Evolutionary conservation across 225 moss, liverwort and hornwort species (phyloP).

Genomic region (Marchantia polymorpha): DNA sequence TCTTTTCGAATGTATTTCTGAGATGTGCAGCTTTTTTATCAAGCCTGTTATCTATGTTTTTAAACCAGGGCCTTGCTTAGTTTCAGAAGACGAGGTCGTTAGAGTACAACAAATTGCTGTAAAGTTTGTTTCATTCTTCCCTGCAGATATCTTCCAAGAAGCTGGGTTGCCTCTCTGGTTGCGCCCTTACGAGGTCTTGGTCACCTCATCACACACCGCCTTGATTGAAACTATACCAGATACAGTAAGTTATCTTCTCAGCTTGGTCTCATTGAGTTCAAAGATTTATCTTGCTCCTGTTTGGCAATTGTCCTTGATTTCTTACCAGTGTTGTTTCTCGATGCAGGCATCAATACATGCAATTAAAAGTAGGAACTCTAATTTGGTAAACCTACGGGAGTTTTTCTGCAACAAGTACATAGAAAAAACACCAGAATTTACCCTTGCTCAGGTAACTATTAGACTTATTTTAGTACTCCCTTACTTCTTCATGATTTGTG

Average conservation of each 20-base stretch:
- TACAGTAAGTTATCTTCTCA: constrained; percentile 52
- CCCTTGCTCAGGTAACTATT: constrained; percentile 73
- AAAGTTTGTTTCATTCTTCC: too few relatives aligned
- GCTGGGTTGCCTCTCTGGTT: constrained; percentile 97
- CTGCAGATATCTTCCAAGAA: constrained; percentile 93
- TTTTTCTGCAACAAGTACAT: constrained; percentile 96
- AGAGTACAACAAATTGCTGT: too few relatives aligned
- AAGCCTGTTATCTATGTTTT: neutral
- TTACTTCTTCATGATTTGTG: too few relatives aligned
- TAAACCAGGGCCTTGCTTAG: neutral
- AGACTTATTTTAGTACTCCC: neutral
- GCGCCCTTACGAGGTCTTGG: constrained; percentile 97
- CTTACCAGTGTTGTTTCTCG: neutral
- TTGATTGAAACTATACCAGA: constrained; percentile 98
- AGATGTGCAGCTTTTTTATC: too few relatives aligned
- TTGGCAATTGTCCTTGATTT: neutral
- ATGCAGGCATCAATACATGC: constrained; percentile 96
- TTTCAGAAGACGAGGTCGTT: neutral
- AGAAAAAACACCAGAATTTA: constrained; percentile 86
- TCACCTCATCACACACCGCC: constrained; percentile 96
- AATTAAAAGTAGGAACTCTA: constrained; percentile 95
- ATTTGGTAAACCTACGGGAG: constrained; percentile 76
- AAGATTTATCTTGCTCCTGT: neutral
- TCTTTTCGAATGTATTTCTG: too few relatives aligned
- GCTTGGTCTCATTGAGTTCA: neutral